Base-by-base conservation (phyloP, 495 filamentous ascomycete genomes). In the Hypomontagnella submonticulosa region DNA sequence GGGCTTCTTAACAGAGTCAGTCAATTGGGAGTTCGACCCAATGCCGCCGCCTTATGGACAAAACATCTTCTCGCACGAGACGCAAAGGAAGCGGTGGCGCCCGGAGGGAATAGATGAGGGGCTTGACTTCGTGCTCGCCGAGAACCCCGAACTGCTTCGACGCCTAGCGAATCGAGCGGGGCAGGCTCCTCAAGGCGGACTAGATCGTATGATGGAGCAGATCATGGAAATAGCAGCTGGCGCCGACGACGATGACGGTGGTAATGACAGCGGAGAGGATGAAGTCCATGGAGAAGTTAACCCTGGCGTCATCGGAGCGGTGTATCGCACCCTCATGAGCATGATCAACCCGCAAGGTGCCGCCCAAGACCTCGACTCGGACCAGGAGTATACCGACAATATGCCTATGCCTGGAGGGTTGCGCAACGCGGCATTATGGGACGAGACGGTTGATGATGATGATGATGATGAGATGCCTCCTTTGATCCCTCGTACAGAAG, bases 11-110 rank as follows among this genome's bases (percentile, higher is more conserved):
- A 63, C 80, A 47, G 43, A 73, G 9, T 51, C 76, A 37, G 79
- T 83, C 8, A 87, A 85, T 16, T 87, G 85, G 33, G 83, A 87
- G 33, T 88, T 87, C 16, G 90, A 93, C 71, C 90, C 89, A 8
- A 76, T 93, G 7, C 88, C 91, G 34, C 90, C 90, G 32, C 27
- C 63, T 2, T 36, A 46, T 18, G 75, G 76, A 0, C 50, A 76
- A 16, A 86, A 85, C 33, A 67, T 81, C 12, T 85, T 81, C 50
- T 83, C 76, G 4, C 76, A 71, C 67, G 64, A 62, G n/a, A 71
- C 65, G n/a, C 77, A 74, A 59, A 55, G 56, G 57, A 55, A 61
- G 33, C 77, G 77, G 10, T 82, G 70, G 70, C 27, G 13, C 38
- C 58, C 47, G 3, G 11, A 18, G 1, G 7, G 20, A 20, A 10